Evolutionary conservation across 495 filamentous ascomycete genomes (phyloP).

Genomic region (Chaetomium fimeti): DNA sequence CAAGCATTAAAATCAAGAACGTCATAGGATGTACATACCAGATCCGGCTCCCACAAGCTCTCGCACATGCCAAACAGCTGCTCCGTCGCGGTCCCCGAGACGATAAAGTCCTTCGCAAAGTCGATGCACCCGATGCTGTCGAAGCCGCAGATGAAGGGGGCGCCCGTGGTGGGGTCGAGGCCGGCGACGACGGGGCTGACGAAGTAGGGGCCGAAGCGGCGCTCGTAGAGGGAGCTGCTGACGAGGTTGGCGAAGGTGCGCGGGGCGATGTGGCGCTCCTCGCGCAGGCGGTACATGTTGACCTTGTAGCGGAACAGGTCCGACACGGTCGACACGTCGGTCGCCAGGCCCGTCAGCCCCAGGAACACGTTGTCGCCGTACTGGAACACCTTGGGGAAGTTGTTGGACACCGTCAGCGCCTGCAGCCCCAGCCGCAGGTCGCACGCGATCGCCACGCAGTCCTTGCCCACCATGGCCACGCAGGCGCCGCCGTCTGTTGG

Average conservation of each 20-base stretch:
- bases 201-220: conserved; percentile 93
- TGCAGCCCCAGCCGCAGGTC: conserved; percentile 97
- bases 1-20: not conserved
- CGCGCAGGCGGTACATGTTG: conserved; percentile 98
- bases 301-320: conserved; percentile 99
- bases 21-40: conserved; percentile 56
- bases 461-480: conserved; percentile 98
- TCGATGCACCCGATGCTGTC: conserved; percentile 99
- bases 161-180: conserved; percentile 83
- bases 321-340: conserved; percentile 89
- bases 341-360: conserved; percentile 94
- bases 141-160: conserved; percentile 98
- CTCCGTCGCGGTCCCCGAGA: conserved; percentile 90
- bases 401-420: conserved; percentile 94
- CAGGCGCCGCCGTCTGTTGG: conserved; percentile 85
- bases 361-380: conserved; percentile 89
- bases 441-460: conserved; percentile 98
- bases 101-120: conserved; percentile 99
- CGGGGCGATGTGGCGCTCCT: conserved; percentile 93
- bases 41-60: conserved; percentile 93
- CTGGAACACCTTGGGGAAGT: conserved; percentile 99
- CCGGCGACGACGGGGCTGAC: conserved; percentile 92
- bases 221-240: conserved; percentile 84
- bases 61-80: conserved; percentile 99
- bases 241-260: conserved; percentile 96